A percentile compares a stretch with the other conserved stretches of the same genome.
These are phyloP conservation scores for Wickerhamomyces mucosus DNA, from an alignment of 805 yeast genomes.

Conservation along the genomic window DNA sequence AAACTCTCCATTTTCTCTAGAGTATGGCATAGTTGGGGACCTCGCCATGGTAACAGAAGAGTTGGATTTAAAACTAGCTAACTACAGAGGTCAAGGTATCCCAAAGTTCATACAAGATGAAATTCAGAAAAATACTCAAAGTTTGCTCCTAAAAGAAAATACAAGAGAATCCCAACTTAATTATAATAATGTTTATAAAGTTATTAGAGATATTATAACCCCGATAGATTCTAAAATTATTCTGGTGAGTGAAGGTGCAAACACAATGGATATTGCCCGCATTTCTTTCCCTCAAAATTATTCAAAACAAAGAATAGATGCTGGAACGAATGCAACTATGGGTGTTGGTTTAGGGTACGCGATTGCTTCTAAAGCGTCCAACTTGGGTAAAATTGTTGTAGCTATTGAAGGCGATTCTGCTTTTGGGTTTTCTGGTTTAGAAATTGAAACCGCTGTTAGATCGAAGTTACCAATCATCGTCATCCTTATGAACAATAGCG, in stretches of 20 bases:
- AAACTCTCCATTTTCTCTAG: constrained; percentile 25
- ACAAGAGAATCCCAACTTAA: constrained; percentile 21
- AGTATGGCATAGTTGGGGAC: constrained; percentile 48
- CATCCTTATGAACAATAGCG: constrained; percentile 64
- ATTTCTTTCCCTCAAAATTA: constrained; percentile 43
- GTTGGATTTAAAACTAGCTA: constrained; percentile 20
- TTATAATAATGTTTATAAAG: constrained; percentile 46
- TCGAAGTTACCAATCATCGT: constrained; percentile 42
- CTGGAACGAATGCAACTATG: constrained; percentile 75
- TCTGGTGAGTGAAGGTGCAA: constrained; percentile 63
- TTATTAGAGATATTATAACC: constrained; percentile 31
- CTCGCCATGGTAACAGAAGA: constrained; percentile 30
- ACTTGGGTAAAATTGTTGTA: constrained; percentile 36
- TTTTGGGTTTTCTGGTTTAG: constrained; percentile 66
- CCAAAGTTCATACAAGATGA: constrained; percentile 18
- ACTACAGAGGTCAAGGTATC: constrained; percentile 25
- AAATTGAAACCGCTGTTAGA: constrained; percentile 60
- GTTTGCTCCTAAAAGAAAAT: constrained; percentile 26
- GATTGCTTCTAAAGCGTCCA: constrained; percentile 44
- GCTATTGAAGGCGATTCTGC: constrained; percentile 73
- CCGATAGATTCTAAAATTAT: constrained; percentile 25
- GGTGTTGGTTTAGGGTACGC: constrained; percentile 69
- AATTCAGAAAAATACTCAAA: constrained; percentile 23
- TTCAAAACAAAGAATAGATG: constrained; percentile 53
- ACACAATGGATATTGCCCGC: constrained; percentile 66